Evolutionary conservation across 75 land plant genomes (phyloP), one percentile per base, ranked within the genome.

Genomic region (Sequoiadendron giganteum): DNA sequence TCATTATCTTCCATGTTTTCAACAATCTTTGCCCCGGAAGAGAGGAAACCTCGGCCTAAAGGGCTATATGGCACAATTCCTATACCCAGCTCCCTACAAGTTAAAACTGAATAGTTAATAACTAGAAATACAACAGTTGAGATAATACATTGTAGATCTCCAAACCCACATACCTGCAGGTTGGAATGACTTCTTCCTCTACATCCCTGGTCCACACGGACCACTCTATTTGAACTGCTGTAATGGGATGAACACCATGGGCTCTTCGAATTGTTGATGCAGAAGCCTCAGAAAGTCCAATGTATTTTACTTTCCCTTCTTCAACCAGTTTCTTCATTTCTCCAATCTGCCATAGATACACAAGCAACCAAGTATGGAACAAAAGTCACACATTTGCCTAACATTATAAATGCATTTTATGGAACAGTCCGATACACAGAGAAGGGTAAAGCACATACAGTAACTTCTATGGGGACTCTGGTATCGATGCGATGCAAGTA

Each of bases 31-130:
- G 91, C 42, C 5, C 93, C 92, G 38, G 89, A 78, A 21, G 93
- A 90, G 55, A 93, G 81, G 90, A 95, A 95, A 21, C 95, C 96
- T n/a, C 94, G 91, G 21, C 94, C 96, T 30, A 95, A 77, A 30
- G 95, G 96, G 75, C 96, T 95, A 85, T 92, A 95, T 11, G 87
- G 77, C 58, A 95, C 96, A 68, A 95, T 93, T 3, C 95, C 96
- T 85, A 95, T 95, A n/a, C 95, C 94, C 16, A 94, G 87, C 85
- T 94, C 94, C 85, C 95, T 94, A 85, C 85, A 83, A 45, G n/a
- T 45, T 25, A 76, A 79, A 11, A 32, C 40, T 19, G 45, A 89
- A 42, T 13, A 52, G 14, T 47, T 45, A 68, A 21, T 58, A 38
- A 90, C 19, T 34, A 1, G 28, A 34, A 76, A 10, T 40, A 45